Conservation (phyloP, 1,284 basidiomycete species). For the Cutaneotrichosporon sp. region DNA sequence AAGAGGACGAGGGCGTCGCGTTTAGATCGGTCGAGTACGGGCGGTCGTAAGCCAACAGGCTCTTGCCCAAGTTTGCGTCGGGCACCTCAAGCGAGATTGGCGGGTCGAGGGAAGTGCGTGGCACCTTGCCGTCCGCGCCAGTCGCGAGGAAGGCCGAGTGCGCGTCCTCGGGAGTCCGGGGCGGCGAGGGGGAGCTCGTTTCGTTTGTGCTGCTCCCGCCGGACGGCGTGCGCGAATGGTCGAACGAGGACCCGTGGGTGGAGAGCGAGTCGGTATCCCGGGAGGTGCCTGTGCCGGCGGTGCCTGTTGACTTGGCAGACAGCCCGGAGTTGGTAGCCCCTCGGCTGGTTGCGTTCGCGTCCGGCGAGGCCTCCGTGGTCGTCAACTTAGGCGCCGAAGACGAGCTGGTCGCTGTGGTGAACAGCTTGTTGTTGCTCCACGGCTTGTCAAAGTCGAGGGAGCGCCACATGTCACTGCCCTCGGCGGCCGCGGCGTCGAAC, state of each 20-base stretch:
- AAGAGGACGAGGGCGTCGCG: constrained; percentile 2
- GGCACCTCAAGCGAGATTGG: constrained; percentile 9
- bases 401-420: constrained; percentile 24
- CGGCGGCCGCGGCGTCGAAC: constrained; percentile 11
- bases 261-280: constrained; percentile 18
- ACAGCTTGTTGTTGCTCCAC: constrained; percentile 26
- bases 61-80: neutral
- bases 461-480: constrained; percentile 14
- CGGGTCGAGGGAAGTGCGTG: constrained; percentile 12
- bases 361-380: neutral
- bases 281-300: neutral
- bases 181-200: constrained; percentile 47
- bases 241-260: constrained; percentile 32
- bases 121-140: neutral
- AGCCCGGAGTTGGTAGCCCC: neutral
- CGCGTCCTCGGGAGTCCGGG: constrained; percentile 40
- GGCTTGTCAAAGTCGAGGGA: constrained; percentile 12
- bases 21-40: neutral
- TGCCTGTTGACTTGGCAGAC: neutral
- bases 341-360: neutral
- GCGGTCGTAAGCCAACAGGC: constrained; percentile 1
- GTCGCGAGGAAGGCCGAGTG: constrained; percentile 18
- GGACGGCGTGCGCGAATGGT: constrained; percentile 49
- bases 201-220: constrained; percentile 46
- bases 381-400: constrained; percentile 30